Evolutionary conservation across 2,329 filamentous ascomycete species (phyloP).

Genomic region (Penicillium sp.): DNA sequence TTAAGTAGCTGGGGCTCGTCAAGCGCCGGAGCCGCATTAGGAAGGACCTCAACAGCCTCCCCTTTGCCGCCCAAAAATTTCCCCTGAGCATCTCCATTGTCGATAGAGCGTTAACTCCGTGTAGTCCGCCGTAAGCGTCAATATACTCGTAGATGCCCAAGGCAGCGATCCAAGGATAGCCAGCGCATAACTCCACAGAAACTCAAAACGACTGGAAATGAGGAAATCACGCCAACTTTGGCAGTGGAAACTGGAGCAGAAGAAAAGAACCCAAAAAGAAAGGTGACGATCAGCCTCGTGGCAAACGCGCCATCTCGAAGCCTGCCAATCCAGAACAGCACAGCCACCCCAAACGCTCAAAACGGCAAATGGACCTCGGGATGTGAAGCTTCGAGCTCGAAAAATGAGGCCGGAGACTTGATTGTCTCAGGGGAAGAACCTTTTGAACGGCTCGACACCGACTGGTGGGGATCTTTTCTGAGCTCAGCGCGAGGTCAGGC

Average conservation of each 20-base stretch:
- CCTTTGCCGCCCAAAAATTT: background rate
- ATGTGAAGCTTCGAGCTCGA: background rate
- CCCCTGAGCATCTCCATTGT: background rate
- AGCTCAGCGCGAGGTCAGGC: conserved; percentile 5
- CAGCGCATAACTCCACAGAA: background rate
- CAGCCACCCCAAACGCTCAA: background rate
- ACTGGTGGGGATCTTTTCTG: conserved; percentile 19
- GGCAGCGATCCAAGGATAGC: background rate
- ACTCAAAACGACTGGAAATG: background rate
- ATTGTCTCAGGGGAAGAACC: background rate
- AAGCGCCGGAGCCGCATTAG: background rate
- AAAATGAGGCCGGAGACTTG: background rate
- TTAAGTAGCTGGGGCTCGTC: background rate
- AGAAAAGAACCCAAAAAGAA: background rate
- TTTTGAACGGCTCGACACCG: conserved; percentile 4
- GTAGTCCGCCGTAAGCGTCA: background rate
- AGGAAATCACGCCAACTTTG: background rate
- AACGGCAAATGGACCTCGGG: background rate
- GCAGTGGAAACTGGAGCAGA: background rate
- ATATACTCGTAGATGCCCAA: background rate
- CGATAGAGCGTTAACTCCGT: background rate
- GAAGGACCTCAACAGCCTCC: background rate
- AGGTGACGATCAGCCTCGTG: background rate
- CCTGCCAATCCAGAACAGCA: background rate
- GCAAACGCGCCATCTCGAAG: background rate